Evolutionary conservation across 495 filamentous ascomycete genomes (phyloP), one percentile per base, ranked within the genome.

Genomic region (Xylaria bambusicola): DNA sequence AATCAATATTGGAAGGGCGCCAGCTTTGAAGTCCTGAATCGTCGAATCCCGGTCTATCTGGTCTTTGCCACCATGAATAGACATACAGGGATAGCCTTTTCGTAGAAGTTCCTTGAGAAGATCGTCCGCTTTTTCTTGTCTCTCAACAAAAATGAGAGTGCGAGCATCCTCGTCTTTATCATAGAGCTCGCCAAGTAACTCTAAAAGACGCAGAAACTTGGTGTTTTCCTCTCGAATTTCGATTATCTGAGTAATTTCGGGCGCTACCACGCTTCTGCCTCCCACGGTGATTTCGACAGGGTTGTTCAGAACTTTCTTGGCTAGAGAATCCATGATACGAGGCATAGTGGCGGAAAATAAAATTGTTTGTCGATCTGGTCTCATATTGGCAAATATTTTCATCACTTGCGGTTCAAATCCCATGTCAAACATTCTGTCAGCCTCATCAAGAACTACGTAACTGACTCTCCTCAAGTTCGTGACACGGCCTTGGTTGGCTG

Each of bases 371-470:
- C 90, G 86, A 66, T 97, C 87, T 0, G 94, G 92, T 42, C 95
- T 87, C 60, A 96, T 88, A 66, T 94, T 96, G 60, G 81, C 84
- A 65, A 98, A 83, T 56, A 99, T 93, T 72, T 96, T 97, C 89
- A 93, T 94, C 46, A 99, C 92, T 66, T 98, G 95, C 1, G 93
- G 93, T 72, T 97, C 93, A 61, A 99, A 98, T 5, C 95, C 95
- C 95, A 99, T 97, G 70, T 99, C 95, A 65, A 97, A 98, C 95
- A 99, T 99, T 44, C 95, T 87, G 66, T 99, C 95, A 18, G 95
- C 95, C 72, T 99, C 95, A 66, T 99, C 95, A 33, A 99, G 82
- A 15, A 98, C 94, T 15, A 96, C 81, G 66, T 97, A 98, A 0
- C 91, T 96, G 35, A 96, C 90, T 35, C 95, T 81, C 48, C 83